A percentile compares a stretch with the other conserved stretches of the same genome.
phyloP scores from a whole-genome alignment of 331 rosid species.

The Acacia pycnantha region DNA sequence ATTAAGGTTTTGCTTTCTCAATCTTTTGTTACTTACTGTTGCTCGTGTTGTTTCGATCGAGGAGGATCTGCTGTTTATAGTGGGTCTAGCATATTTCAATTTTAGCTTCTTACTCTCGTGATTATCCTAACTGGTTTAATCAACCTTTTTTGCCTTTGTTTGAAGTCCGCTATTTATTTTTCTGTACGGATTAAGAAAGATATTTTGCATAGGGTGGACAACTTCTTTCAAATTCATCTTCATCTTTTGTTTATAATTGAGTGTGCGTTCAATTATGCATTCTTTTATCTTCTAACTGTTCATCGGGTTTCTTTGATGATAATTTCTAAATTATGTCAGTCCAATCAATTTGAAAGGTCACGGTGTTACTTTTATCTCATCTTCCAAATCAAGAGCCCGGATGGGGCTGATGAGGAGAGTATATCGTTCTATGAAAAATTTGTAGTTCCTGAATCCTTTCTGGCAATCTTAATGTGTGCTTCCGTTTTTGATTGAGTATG shows the following conservation, averaged over 20 bases:
- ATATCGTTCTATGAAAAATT: not conserved
- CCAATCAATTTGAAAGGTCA: too few relatives aligned
- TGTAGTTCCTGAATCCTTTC: not conserved
- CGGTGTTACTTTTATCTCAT: too few relatives aligned
- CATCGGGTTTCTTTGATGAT: too few relatives aligned
- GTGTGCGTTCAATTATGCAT: not conserved
- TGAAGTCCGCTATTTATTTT: not conserved
- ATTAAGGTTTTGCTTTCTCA: conserved; percentile 52
- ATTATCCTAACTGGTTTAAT: not conserved
- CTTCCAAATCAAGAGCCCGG: too few relatives aligned
- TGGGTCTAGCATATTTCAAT: not conserved
- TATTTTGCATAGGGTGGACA: not conserved
- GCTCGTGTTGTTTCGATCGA: not conserved
- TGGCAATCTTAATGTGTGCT: not conserved
- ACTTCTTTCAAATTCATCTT: not conserved
- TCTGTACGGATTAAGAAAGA: not conserved
- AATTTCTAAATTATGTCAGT: too few relatives aligned
- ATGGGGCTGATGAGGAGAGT: too few relatives aligned
- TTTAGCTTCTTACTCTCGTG: not conserved
- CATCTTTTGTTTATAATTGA: not conserved
- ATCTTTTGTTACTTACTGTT: not conserved
- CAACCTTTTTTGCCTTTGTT: not conserved
- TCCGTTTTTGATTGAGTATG: not conserved
- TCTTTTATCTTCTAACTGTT: not conserved
- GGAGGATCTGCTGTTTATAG: not conserved